These are phyloP conservation scores for Xylariaceae sp. DNA, from an alignment of 2,329 filamentous ascomycete genomes.

Conservation along the genomic window DNA sequence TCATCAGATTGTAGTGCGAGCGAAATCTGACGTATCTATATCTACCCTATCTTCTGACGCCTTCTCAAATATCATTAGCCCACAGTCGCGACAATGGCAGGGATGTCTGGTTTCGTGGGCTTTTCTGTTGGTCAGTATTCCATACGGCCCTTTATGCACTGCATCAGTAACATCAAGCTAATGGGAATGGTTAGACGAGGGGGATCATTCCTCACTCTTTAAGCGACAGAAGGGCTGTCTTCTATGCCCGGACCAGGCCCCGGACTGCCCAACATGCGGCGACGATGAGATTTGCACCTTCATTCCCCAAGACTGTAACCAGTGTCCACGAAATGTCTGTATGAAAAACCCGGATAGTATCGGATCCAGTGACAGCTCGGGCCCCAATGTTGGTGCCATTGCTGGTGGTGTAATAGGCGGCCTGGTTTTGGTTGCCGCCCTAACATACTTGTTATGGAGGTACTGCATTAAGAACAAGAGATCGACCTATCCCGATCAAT, in stretches of 20 bases:
- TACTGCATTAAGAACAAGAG: slow-evolving; percentile 80
- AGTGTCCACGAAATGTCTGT: slow-evolving; percentile 47
- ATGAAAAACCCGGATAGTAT: slow-evolving; percentile 28
- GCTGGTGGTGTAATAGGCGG: slow-evolving; percentile 88
- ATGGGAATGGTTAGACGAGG: slow-evolving; percentile 23
- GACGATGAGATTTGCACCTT: slow-evolving; percentile 41
- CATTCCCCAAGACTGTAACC: slow-evolving; percentile 41
- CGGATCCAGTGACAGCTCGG: slow-evolving; percentile 28
- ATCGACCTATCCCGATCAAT: slow-evolving; percentile 54
- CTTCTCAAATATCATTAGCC: neutral
- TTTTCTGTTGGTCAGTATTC: slow-evolving; percentile 27
- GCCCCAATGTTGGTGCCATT: slow-evolving; percentile 74
- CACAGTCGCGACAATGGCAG: slow-evolving; percentile 24
- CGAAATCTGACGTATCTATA: neutral
- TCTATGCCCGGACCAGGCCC: slow-evolving; percentile 39
- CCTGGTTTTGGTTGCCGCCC: slow-evolving; percentile 64
- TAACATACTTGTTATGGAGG: slow-evolving; percentile 79
- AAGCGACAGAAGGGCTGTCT: slow-evolving; percentile 42
- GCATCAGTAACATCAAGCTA: slow-evolving; percentile 9
- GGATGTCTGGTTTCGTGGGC: slow-evolving; percentile 28
- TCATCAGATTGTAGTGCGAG: slow-evolving; percentile 13
- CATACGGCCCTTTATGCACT: neutral
- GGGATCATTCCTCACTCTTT: slow-evolving; percentile 31
- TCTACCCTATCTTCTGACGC: neutral
- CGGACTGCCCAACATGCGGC: slow-evolving; percentile 43